Percentiles rank a stretch among this genome's conserved stretches.
phyloP scores from a whole-genome alignment of 2,329 filamentous ascomycete genomes.

The Chalaropsis ovoidea region DNA sequence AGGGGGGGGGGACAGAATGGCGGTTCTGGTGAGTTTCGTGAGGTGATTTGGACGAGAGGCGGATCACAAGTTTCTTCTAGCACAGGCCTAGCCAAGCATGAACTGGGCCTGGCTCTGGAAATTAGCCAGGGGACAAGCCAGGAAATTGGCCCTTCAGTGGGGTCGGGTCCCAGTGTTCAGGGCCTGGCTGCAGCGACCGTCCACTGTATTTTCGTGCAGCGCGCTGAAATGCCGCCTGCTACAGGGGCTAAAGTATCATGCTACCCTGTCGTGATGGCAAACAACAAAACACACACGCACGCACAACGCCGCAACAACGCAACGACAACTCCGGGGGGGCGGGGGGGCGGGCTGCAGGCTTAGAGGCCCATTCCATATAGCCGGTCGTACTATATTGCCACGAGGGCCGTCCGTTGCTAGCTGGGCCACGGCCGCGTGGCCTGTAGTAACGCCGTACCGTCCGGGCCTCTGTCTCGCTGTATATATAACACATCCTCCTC shows the following conservation, averaged over 20 bases:
- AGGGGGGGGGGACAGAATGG: neutral
- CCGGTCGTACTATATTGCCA: neutral
- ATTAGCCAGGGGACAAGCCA: conserved; percentile 3
- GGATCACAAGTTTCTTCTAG: neutral
- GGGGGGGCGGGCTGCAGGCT: neutral
- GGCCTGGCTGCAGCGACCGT: neutral
- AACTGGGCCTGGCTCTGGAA: conserved; percentile 9
- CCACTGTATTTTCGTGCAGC: neutral
- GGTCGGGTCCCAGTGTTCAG: neutral
- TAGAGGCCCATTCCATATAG: neutral
- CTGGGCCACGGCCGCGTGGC: neutral
- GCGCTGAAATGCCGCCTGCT: neutral
- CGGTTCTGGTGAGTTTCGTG: neutral
- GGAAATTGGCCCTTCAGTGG: conserved; percentile 10
- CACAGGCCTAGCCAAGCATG: neutral
- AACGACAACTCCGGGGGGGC: neutral
- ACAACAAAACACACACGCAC: neutral
- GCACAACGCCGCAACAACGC: neutral
- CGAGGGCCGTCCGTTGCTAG: neutral
- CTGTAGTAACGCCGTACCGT: neutral
- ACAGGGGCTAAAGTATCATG: conserved; percentile 9
- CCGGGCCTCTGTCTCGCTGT: neutral
- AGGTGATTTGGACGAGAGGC: conserved; percentile 6
- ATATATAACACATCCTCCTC: neutral
- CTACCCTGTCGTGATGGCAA: conserved; percentile 13